These are phyloP conservation scores for Coemansia sp. DNA, from an alignment of 192 early-diverging fungal genomes.

Conservation along the genomic window DNA sequence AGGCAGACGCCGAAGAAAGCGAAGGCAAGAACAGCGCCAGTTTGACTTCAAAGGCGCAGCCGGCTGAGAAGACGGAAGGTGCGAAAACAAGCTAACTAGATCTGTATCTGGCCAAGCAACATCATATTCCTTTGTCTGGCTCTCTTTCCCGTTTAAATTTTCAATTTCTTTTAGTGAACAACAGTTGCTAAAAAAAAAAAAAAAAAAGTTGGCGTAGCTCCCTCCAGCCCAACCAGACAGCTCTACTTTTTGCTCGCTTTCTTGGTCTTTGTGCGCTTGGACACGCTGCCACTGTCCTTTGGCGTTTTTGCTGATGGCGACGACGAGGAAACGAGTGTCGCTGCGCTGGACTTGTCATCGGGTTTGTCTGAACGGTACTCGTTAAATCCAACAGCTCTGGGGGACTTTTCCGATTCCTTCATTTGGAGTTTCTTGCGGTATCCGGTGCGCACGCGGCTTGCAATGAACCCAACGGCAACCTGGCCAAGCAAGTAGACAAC, in stretches of 20 bases:
- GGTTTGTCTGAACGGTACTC: conserved; percentile 37
- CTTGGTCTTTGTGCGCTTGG: conserved; percentile 43
- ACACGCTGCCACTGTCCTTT: conserved; percentile 17
- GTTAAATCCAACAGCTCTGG: conserved; percentile 29
- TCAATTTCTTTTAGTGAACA: no score
- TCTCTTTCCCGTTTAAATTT: no score
- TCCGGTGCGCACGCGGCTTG: conserved; percentile 19
- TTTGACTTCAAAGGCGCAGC: not conserved
- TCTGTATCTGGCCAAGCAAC: not conserved
- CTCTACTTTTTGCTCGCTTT: conserved; percentile 28
- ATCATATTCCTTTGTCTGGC: no score
- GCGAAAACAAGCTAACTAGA: not conserved
- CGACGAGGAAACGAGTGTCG: not conserved
- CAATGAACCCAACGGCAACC: conserved; percentile 21
- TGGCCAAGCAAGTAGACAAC: conserved; percentile 47
- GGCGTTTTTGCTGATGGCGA: conserved; percentile 13
- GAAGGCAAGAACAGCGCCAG: conserved; percentile 27
- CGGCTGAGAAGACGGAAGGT: conserved; percentile 1
- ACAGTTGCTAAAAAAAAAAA: no score
- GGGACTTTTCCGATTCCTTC: conserved; percentile 6
- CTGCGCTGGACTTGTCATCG: conserved; percentile 7
- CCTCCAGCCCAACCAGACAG: no score
- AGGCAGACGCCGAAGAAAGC: conserved; percentile 36
- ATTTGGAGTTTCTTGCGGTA: conserved; percentile 31
- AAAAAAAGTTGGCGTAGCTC: no score